phyloP scores from a whole-genome alignment of 2,329 filamentous ascomycete genomes.

The Emergomyces orientalis region DNA sequence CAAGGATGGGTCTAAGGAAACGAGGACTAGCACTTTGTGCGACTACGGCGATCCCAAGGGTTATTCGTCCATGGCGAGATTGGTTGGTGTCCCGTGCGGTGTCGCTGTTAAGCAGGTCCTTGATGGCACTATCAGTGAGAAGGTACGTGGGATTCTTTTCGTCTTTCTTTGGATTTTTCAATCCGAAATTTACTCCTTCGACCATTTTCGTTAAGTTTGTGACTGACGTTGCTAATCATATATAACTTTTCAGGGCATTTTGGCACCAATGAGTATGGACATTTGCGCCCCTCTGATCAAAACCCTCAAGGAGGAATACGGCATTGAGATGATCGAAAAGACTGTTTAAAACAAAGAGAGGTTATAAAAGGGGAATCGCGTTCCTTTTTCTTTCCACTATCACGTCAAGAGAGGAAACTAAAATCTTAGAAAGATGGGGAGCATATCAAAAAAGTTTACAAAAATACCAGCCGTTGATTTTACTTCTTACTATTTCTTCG shows the following conservation, averaged over 20 bases:
- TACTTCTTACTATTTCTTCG: background rate
- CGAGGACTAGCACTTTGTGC: slow-evolving; percentile 66
- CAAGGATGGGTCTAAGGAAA: slow-evolving; percentile 68
- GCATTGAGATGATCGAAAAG: slow-evolving; percentile 65
- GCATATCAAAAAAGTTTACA: background rate
- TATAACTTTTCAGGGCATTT: slow-evolving; percentile 44
- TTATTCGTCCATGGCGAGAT: slow-evolving; percentile 74
- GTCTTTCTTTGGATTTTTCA: background rate
- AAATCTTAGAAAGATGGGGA: background rate
- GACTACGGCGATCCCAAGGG: slow-evolving; percentile 74
- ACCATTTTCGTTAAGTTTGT: background rate
- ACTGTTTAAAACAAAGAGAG: slow-evolving; percentile 25
- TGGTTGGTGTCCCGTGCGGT: slow-evolving; percentile 67
- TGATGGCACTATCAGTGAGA: slow-evolving; percentile 61
- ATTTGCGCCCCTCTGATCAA: slow-evolving; percentile 66
- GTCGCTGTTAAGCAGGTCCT: slow-evolving; percentile 72
- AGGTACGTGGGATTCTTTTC: slow-evolving; percentile 25
- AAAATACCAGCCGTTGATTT: background rate
- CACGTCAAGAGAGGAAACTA: background rate
- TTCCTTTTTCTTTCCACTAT: background rate
- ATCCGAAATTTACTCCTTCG: background rate
- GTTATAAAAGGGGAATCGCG: background rate
- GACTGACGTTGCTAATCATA: background rate
- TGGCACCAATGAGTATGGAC: slow-evolving; percentile 66
- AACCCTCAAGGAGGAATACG: slow-evolving; percentile 68